Evolutionary conservation across 2,329 filamentous ascomycete species (phyloP).

Genomic region (Alternaria viburni): DNA sequence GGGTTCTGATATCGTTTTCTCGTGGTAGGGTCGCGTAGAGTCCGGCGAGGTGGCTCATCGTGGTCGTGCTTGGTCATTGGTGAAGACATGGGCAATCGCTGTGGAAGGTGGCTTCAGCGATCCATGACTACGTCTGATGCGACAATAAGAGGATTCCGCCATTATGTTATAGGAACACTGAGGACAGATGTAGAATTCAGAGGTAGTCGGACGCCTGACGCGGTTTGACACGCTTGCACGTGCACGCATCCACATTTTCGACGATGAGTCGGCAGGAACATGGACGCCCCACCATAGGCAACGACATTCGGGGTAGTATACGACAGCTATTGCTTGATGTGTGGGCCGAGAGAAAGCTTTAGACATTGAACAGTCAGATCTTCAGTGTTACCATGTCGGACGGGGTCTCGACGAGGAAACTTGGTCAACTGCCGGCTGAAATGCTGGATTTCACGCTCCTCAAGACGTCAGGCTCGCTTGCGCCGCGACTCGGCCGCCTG

Average conservation of each 20-base stretch:
- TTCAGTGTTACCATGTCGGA: slow-evolving; percentile 13
- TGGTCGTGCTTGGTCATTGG: background rate
- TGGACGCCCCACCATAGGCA: slow-evolving; percentile 10
- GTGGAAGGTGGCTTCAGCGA: background rate
- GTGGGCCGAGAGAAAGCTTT: background rate
- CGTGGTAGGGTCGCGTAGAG: background rate
- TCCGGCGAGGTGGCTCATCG: background rate
- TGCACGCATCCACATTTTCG: slow-evolving; percentile 14
- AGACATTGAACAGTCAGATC: background rate
- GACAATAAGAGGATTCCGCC: background rate
- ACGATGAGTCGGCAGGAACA: background rate
- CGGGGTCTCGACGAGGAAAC: slow-evolving; percentile 7
- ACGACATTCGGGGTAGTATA: background rate
- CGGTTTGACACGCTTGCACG: slow-evolving; percentile 18
- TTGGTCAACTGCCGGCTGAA: slow-evolving; percentile 43
- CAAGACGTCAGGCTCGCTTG: slow-evolving; percentile 47
- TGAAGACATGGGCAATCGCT: background rate
- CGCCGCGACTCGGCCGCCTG: slow-evolving; percentile 72
- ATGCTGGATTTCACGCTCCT: slow-evolving; percentile 55
- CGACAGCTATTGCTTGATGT: background rate
- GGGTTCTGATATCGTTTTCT: slow-evolving; percentile 16
- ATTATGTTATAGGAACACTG: background rate
- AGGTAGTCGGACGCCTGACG: background rate
- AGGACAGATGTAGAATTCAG: background rate
- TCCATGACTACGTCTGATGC: background rate